Conservation (phyloP, 352 stramenopile genomes). For the Phytophthora agathidicida region DNA sequence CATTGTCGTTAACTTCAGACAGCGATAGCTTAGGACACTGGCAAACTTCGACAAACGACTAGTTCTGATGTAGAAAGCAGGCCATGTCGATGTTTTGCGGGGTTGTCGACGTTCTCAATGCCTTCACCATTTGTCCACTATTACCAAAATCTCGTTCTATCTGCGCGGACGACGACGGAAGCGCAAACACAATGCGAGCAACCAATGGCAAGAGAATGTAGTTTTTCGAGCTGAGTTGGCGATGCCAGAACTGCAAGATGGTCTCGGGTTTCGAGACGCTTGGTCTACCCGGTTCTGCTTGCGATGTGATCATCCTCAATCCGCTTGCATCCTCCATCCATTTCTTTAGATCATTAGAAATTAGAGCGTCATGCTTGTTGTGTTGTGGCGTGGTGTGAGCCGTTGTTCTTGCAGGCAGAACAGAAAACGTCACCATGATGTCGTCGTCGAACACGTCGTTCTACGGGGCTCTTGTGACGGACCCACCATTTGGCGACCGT, state of each 20-base stretch:
- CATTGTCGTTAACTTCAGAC: no score
- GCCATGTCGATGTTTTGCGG: no score
- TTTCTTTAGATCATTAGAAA: background rate
- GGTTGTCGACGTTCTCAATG: no score
- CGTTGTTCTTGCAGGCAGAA: background rate
- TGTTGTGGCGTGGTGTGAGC: background rate
- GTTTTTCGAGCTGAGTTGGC: background rate
- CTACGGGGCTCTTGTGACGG: conserved; percentile 71
- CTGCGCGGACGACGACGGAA: background rate
- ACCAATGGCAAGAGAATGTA: background rate
- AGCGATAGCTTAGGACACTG: no score
- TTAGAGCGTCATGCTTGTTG: background rate
- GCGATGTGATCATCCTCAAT: background rate
- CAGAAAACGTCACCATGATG: background rate
- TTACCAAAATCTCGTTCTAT: conserved; percentile 16
- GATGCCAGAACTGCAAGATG: background rate
- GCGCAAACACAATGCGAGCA: background rate
- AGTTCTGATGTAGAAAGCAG: no score
- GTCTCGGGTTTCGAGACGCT: background rate
- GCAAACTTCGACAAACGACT: no score
- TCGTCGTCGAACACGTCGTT: conserved; percentile 71
- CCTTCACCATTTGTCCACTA: no score
- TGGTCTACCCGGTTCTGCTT: background rate
- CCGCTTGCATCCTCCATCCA: background rate
- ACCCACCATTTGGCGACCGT: conserved; percentile 71